These are phyloP conservation scores for Hortiboletus campestris DNA, from an alignment of 768 basidiomycete genomes.

Conservation along the genomic window DNA sequence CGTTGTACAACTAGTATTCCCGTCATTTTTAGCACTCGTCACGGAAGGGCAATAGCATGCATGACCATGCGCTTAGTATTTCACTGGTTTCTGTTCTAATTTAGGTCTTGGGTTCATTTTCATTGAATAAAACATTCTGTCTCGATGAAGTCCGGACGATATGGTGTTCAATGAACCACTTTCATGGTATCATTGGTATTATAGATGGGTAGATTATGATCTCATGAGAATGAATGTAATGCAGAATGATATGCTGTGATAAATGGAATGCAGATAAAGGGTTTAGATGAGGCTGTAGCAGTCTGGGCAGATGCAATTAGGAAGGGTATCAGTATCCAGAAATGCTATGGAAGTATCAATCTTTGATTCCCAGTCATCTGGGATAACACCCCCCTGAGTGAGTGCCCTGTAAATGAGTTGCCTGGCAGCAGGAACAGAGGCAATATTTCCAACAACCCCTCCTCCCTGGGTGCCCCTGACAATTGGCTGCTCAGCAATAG, in stretches of 20 bases:
- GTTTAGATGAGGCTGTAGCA: slow-evolving; percentile 45
- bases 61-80: slow-evolving; percentile 3
- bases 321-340: slow-evolving; percentile 20
- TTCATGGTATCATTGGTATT: background rate
- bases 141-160: background rate
- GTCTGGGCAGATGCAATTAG: slow-evolving; percentile 40
- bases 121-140: background rate
- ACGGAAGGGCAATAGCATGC: background rate
- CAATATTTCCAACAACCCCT: slow-evolving; percentile 52
- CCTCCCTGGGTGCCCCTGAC: slow-evolving; percentile 43
- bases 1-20: slow-evolving; percentile 17
- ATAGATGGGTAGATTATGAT: background rate
- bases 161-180: background rate
- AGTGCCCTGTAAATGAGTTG: slow-evolving; percentile 43
- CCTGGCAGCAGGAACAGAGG: slow-evolving; percentile 46
- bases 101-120: background rate
- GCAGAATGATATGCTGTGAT: background rate
- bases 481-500: slow-evolving; percentile 51
- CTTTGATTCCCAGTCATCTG: slow-evolving; percentile 42
- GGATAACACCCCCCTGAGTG: slow-evolving; percentile 23
- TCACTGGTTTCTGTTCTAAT: slow-evolving; percentile 15
- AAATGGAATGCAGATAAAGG: background rate
- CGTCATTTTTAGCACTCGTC: slow-evolving; percentile 6
- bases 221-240: background rate
- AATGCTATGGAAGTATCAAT: slow-evolving; percentile 26